These are phyloP conservation scores for Saccharomycopsis schoenii DNA, from an alignment of 805 yeast species.

Conservation along the genomic window DNA sequence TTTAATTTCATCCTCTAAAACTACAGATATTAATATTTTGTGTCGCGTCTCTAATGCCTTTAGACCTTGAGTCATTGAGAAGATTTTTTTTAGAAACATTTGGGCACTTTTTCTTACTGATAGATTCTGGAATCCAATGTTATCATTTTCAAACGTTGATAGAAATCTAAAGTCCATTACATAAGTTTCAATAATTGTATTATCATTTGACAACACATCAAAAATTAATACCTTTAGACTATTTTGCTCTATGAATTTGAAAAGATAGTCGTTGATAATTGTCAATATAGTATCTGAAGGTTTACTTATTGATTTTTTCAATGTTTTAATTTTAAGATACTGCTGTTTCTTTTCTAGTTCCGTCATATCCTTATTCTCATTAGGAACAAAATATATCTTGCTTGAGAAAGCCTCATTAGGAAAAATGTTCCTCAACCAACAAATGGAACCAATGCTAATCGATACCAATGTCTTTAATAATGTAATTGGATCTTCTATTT, in stretches of 20 bases:
- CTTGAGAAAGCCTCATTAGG: slow-evolving; percentile 46
- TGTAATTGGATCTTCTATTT: neutral
- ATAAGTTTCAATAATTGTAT: neutral
- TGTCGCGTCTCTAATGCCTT: neutral
- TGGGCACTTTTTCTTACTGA: neutral
- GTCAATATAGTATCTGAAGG: slow-evolving; percentile 40
- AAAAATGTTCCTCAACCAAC: slow-evolving; percentile 47
- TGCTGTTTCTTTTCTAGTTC: slow-evolving; percentile 22
- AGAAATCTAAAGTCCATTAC: neutral
- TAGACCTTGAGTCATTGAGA: neutral
- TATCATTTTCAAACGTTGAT: neutral
- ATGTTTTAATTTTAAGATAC: slow-evolving; percentile 37
- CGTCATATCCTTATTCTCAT: slow-evolving; percentile 22
- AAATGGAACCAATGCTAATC: slow-evolving; percentile 48
- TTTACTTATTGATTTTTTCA: slow-evolving; percentile 35
- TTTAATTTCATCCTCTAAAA: neutral
- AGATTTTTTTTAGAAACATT: neutral
- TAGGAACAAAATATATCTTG: slow-evolving; percentile 23
- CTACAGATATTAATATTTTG: neutral
- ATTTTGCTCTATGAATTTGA: slow-evolving; percentile 33
- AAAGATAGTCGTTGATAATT: slow-evolving; percentile 45
- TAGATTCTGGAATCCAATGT: neutral
- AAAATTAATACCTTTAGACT: slow-evolving; percentile 37
- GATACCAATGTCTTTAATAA: slow-evolving; percentile 12
- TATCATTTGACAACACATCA: slow-evolving; percentile 25